A percentile compares a stretch with the other conserved stretches of the same genome.
Conservation (phyloP, 2,329 filamentous ascomycete species). For the Calonectria leucothoes region DNA sequence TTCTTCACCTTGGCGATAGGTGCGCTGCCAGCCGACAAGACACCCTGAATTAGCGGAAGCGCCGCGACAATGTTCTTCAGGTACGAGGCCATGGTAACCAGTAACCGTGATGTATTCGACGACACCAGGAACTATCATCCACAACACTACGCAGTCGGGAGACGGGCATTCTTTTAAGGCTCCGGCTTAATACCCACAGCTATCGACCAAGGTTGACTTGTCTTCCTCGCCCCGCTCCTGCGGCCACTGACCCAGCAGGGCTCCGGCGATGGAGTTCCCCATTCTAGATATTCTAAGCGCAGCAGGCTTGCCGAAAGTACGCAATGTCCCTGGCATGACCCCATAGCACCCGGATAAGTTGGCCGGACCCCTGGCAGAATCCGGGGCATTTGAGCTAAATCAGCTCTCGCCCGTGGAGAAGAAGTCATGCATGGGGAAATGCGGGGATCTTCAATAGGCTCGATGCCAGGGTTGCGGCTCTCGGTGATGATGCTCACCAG, state of each 20-base stretch:
- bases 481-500: slow-evolving; percentile 7
- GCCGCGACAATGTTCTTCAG: not conserved
- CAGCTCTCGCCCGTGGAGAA: not conserved
- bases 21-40: not conserved
- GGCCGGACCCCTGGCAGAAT: not conserved
- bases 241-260: not conserved
- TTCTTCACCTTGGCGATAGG: slow-evolving; percentile 34
- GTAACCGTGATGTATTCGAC: not conserved
- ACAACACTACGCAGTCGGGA: not conserved
- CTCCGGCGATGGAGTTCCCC: not conserved
- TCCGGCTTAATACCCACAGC: not conserved
- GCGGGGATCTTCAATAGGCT: not conserved
- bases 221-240: not conserved
- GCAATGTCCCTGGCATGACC: not conserved
- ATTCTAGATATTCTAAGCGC: slow-evolving; percentile 9
- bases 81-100: slow-evolving; percentile 2
- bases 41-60: slow-evolving; percentile 2
- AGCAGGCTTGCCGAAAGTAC: not conserved
- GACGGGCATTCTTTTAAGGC: not conserved
- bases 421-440: slow-evolving; percentile 4
- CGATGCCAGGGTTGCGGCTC: not conserved
- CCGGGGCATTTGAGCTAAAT: not conserved
- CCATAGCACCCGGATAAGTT: not conserved
- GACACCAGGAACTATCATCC: not conserved
- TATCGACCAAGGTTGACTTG: not conserved